Evolutionary conservation across 2,329 filamentous ascomycete genomes (phyloP), one percentile per base, ranked within the genome.

Genomic region (Trichoderma brevicompactum): DNA sequence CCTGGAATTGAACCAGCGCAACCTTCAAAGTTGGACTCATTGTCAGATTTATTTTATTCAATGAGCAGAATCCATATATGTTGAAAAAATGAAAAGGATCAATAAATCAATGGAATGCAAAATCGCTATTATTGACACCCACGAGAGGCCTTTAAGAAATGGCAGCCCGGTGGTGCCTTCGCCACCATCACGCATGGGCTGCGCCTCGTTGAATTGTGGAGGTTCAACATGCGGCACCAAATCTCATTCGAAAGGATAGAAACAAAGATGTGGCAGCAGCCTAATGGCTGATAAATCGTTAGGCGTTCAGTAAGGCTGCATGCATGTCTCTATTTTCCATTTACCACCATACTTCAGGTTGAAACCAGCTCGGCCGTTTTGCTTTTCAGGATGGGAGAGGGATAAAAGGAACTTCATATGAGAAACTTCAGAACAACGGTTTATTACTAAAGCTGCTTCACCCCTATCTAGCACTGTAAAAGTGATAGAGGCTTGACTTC

Each of bases 1-100:
- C 55, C 41, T 59, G 55, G 9, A 59, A 46, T 12, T 59, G 55
- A 34, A 48, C 15, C 43, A 59, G 55, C 17, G 55, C 55, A 15
- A 59, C 1, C 5, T 19, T 48, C n/a, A 59, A 17, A 9, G 15
- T 7, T 7, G 55, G 55, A 1, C 28, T 28, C 55, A 59, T 59
- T 12, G 34, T 8, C 38, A 5, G 34, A 23, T 28, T 28, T 28
- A 6, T n/a, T 9, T 53, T 38, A 19, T 19, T 36, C 8, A 10
- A 15, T 13, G 28, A 28, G 0, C 10, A 10, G 5, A 9, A 36
- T 7, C 23, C 5, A 28, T 3, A 28, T 43, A 6, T 19, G 5
- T 19, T 17, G 4, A 7, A 43, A 2, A 38, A 40, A n/a, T 15
- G 3, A 6, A 40, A 1, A 32, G 23, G 3, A 5, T 3, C 17